phyloP scores from a whole-genome alignment of 2,329 filamentous ascomycete genomes.

The Neoascochyta sp. region DNA sequence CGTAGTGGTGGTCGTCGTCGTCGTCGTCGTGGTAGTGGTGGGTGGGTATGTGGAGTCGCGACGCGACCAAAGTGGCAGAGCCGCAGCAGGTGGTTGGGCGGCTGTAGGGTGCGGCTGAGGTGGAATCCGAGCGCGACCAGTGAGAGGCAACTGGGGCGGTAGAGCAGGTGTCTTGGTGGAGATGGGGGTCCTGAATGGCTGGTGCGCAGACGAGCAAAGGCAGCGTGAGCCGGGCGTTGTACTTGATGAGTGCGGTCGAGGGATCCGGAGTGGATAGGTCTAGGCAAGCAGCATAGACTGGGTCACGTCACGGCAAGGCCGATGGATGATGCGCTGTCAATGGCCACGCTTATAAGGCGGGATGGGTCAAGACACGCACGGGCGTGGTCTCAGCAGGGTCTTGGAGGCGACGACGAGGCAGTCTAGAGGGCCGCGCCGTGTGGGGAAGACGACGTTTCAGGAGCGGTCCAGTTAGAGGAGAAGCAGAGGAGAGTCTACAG shows the following conservation, averaged over 20 bases:
- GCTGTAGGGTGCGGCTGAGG: conserved; percentile 32
- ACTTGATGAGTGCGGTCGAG: too few species aligned
- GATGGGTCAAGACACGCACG: conserved; percentile 28
- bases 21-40: too few species aligned
- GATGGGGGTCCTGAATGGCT: too few species aligned
- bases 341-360: conserved; percentile 42
- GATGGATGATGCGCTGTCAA: conserved; percentile 45
- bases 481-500: conserved; percentile 29
- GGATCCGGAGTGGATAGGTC: too few species aligned
- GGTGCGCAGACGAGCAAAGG: too few species aligned
- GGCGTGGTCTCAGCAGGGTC: conserved; percentile 26
- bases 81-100: conserved; percentile 27
- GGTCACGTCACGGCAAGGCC: conserved; percentile 38
- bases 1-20: too few species aligned
- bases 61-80: conserved; percentile 24
- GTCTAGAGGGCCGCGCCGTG: conserved; percentile 36
- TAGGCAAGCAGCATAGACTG: conserved; percentile 28
- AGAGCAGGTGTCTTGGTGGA: too few species aligned
- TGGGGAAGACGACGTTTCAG: conserved; percentile 34
- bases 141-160: too few species aligned
- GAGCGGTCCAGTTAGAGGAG: conserved; percentile 32
- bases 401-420: conserved; percentile 18
- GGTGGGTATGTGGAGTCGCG: too few species aligned
- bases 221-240: too few species aligned
- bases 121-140: conserved; percentile 32